Conservation (phyloP, 805 yeast species). For the Aciculoconidium aculeatum region DNA sequence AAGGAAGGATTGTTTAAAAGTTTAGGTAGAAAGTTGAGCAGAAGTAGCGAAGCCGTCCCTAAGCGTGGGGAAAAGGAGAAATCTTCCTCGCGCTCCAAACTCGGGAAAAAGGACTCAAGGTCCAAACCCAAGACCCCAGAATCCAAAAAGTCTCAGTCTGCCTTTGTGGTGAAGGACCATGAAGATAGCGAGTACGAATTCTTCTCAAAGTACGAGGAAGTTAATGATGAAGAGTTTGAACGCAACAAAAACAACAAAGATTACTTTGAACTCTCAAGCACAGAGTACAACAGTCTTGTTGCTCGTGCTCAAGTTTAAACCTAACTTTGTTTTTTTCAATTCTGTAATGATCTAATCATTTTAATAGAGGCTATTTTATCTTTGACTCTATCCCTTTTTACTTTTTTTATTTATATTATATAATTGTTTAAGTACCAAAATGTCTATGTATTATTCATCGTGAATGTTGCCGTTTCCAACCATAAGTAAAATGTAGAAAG, state of each 20-base stretch:
- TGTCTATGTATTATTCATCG: no score
- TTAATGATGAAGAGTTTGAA: constrained; percentile 42
- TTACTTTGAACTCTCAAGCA: constrained; percentile 34
- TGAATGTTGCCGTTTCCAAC: no score
- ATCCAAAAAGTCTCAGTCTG: constrained; percentile 1
- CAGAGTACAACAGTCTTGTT: constrained; percentile 11
- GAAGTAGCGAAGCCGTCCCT: constrained; percentile 1
- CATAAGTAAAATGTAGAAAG: no score
- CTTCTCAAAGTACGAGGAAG: constrained; percentile 39
- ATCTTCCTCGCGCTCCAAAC: constrained; percentile 3
- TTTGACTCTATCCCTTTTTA: no score
- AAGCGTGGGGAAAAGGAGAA: constrained; percentile 1
- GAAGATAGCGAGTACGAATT: constrained; percentile 12
- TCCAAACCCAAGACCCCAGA: background rate
- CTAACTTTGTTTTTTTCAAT: background rate
- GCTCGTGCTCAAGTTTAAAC: background rate
- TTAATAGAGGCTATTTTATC: no score
- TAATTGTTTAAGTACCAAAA: no score
- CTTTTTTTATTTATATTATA: no score
- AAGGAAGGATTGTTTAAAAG: constrained; percentile 14
- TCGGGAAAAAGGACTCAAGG: constrained; percentile 4
- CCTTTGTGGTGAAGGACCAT: constrained; percentile 2
- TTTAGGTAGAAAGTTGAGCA: constrained; percentile 11
- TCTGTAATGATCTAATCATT: no score
- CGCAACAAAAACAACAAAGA: constrained; percentile 42